phyloP scores from a whole-genome alignment of 768 basidiomycete genomes.

The Tephrocybe sp. region DNA sequence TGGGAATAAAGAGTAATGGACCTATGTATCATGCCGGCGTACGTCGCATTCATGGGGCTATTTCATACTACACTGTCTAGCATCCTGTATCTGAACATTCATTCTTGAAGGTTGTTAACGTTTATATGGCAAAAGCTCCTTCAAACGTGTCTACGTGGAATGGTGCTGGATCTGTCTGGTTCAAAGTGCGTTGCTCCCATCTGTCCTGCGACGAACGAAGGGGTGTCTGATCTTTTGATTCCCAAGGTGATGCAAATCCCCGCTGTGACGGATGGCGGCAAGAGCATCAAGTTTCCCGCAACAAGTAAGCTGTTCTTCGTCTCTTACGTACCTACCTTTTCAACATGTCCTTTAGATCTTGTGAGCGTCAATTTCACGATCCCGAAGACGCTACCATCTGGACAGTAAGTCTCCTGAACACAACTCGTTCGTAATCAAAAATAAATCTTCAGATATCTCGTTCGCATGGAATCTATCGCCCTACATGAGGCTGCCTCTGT shows the following conservation, averaged over 20 bases:
- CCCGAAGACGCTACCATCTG: slow-evolving; percentile 13
- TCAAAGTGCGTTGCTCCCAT: slow-evolving; percentile 28
- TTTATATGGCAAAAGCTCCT: slow-evolving; percentile 42
- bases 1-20: slow-evolving; percentile 29
- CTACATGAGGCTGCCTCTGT: slow-evolving; percentile 11
- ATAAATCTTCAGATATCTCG: slow-evolving; percentile 11
- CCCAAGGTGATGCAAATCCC: no score
- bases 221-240: no score
- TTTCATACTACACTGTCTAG: background rate
- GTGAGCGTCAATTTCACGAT: slow-evolving; percentile 10
- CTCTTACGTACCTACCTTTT: no score
- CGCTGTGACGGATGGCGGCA: no score
- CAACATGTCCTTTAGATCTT: slow-evolving; percentile 20
- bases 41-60: background rate
- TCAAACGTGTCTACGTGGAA: slow-evolving; percentile 27
- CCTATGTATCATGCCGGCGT: slow-evolving; percentile 36
- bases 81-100: background rate
- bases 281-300: no score
- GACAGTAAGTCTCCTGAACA: slow-evolving; percentile 7
- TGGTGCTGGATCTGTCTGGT: slow-evolving; percentile 43
- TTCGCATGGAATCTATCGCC: slow-evolving; percentile 15
- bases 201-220: no score
- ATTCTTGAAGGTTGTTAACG: slow-evolving; percentile 21
- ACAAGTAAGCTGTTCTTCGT: no score
- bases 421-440: background rate